Evolutionary conservation across 2,329 filamentous ascomycete genomes (phyloP), one percentile per base, ranked within the genome.

Genomic region (Xylaria sp.): DNA sequence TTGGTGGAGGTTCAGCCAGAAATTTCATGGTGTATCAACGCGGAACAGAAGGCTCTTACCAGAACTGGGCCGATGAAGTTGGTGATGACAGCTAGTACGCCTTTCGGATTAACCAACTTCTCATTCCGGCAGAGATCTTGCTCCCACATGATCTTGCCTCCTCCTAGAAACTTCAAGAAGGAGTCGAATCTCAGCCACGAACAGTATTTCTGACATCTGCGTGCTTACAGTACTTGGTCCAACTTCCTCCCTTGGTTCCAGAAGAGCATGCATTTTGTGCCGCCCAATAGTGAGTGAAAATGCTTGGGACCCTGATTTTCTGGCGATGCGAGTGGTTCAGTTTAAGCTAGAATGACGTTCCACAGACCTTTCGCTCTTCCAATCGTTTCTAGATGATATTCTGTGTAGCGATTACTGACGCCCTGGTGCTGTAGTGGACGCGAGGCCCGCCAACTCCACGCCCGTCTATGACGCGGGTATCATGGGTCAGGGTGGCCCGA

Each of bases 401-500:
- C 25, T 10, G 21, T 29, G 21, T 49, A 27, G 31, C 17, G 23
- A 33, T 54, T 38, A 49, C 54, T 62, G 29, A 62, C 23, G n/a
- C 7, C 15, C 2, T 27, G 40, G 8, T 21, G 8, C 19, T 19
- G 27, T 17, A 62, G 59, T 64, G 47, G 58, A 60, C n/a, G 60
- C 52, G 9, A 68, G 72, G 37, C 63, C 63, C 7, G 58, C 63
- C 35, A 75, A 76, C 59, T 70, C 73, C 7, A 69, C 68, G 2
- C 60, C 68, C 4, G 33, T 58, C 13, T 75, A 72, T 53, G 69
- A 74, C 19, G 54, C 68, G 8, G 69, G 69, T 4, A 69, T 70
- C 2, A 79, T 78, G 38, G 69, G 71, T 31, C 57, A 41, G 2
- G 73, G 72, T 4, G 75, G 74, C 0, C 79, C 80, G 0, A 62